Evolutionary conservation across 108 stramenopile genomes (phyloP).

Genomic region (Parmales sp.): DNA sequence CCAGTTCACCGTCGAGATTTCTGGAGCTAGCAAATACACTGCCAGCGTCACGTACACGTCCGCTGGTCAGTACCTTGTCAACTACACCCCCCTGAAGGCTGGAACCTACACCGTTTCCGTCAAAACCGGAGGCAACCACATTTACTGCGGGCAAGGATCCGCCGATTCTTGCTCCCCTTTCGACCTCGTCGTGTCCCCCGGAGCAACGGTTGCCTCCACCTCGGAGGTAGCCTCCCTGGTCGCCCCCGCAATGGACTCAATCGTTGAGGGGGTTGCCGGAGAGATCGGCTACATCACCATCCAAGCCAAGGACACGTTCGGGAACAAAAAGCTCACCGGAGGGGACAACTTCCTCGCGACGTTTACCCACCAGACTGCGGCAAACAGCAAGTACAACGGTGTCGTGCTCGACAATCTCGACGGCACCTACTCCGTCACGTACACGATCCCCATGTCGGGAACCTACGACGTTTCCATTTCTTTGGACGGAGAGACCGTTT

Average conservation of each 20-base stretch:
- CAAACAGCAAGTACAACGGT: slow-evolving; percentile 35
- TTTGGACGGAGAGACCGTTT: slow-evolving; percentile 39
- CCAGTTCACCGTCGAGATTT: slow-evolving; percentile 43
- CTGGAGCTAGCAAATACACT: slow-evolving; percentile 18
- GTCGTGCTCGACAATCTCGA: slow-evolving; percentile 45
- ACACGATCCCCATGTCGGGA: slow-evolving; percentile 63
- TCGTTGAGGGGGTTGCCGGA: slow-evolving; percentile 59
- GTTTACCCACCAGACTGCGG: slow-evolving; percentile 19
- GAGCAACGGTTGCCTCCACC: slow-evolving; percentile 37
- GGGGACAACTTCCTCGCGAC: slow-evolving; percentile 48
- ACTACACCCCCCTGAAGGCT: slow-evolving; percentile 54
- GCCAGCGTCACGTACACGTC: slow-evolving; percentile 48
- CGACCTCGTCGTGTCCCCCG: slow-evolving; percentile 47
- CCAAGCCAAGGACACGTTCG: slow-evolving; percentile 69
- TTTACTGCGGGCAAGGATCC: slow-evolving; percentile 67
- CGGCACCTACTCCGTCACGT: slow-evolving; percentile 55
- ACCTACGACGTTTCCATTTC: slow-evolving; percentile 46
- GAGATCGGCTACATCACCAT: slow-evolving; percentile 48
- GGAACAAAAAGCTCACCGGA: slow-evolving; percentile 50
- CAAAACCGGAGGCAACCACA: slow-evolving; percentile 58
- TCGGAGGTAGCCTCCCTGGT: slow-evolving; percentile 41
- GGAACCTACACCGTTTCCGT: slow-evolving; percentile 58
- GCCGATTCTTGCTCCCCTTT: slow-evolving; percentile 67
- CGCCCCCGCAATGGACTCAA: slow-evolving; percentile 35
- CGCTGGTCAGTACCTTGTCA: slow-evolving; percentile 45